These are phyloP conservation scores for Bocquillonia castaneifolia DNA, from an alignment of 441 rosid species.

Conservation along the genomic window DNA sequence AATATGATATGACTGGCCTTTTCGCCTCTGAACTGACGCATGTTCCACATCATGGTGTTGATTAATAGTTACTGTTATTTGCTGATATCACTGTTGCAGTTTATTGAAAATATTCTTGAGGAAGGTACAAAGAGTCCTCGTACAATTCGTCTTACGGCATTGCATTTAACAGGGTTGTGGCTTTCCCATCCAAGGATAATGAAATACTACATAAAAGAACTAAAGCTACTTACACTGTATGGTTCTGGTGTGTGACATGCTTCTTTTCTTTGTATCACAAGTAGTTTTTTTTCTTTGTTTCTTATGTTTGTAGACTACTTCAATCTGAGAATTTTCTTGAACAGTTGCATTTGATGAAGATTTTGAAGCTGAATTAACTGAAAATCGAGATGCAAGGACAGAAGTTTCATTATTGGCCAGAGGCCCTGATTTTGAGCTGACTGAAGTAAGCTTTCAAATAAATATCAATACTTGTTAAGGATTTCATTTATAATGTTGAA, in stretches of 20 bases:
- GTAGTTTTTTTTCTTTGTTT: conserved; percentile 16
- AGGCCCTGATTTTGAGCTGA: conserved; percentile 69
- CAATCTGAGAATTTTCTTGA: conserved; percentile 15
- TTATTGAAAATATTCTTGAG: conserved; percentile 72
- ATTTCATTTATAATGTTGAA: background rate
- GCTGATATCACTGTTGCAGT: conserved; percentile 42
- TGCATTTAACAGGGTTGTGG: conserved; percentile 92
- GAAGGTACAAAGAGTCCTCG: conserved; percentile 97
- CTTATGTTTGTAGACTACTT: conserved; percentile 17
- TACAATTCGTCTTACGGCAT: conserved; percentile 87
- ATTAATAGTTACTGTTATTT: conserved; percentile 15
- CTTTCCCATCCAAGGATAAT: conserved; percentile 64
- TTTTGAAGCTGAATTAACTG: conserved; percentile 89
- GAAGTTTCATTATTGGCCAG: conserved; percentile 74
- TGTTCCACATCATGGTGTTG: conserved; percentile 1
- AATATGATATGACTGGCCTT: background rate
- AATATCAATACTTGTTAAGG: conserved; percentile 4
- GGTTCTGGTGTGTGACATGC: conserved; percentile 67
- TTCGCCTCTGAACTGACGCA: background rate
- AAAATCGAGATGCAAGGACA: conserved; percentile 71
- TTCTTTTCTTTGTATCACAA: conserved; percentile 19
- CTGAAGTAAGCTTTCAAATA: conserved; percentile 57
- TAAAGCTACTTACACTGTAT: conserved; percentile 81
- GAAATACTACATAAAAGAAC: conserved; percentile 74
- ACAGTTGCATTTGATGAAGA: conserved; percentile 98